Conservation (phyloP, 768 basidiomycete species). For the Cystofilobasidium capitatum region DNA sequence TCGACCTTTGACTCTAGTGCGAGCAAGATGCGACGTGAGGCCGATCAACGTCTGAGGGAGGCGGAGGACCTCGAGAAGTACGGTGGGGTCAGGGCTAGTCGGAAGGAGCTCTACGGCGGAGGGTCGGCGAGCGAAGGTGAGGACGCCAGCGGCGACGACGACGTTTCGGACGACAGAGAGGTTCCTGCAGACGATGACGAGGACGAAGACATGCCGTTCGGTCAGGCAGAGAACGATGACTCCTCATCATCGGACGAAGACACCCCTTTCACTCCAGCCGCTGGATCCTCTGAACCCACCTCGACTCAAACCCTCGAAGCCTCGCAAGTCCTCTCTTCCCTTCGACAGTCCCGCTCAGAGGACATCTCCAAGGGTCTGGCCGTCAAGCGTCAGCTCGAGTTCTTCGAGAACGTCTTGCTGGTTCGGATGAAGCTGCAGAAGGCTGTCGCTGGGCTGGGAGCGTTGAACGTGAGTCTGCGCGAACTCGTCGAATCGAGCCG, state of each 20-base stretch:
- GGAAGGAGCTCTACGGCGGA: constrained; percentile 23
- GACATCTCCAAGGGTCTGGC: constrained; percentile 25
- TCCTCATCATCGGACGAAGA: constrained; percentile 10
- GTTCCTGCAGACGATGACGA: background rate
- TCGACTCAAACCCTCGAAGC: constrained; percentile 18
- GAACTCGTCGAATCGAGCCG: background rate
- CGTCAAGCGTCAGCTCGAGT: constrained; percentile 24
- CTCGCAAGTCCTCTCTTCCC: constrained; percentile 25
- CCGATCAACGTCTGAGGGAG: constrained; percentile 5
- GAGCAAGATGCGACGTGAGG: constrained; percentile 15
- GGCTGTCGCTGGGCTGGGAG: constrained; percentile 12
- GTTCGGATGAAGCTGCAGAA: constrained; percentile 25
- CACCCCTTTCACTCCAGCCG: constrained; percentile 3
- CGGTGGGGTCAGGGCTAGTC: constrained; percentile 9
- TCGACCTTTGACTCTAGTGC: background rate
- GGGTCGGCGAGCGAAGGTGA: constrained; percentile 4
- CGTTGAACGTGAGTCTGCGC: background rate
- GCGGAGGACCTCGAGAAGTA: constrained; percentile 23
- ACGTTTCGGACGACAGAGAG: constrained; percentile 1
- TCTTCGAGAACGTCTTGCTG: constrained; percentile 22
- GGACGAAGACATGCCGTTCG: constrained; percentile 14
- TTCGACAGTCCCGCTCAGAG: constrained; percentile 22
- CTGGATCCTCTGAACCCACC: background rate
- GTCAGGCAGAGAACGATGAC: constrained; percentile 11
- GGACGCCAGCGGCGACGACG: background rate